These are phyloP conservation scores for Ceratobasidium sp. DNA, from an alignment of 1,284 basidiomycete species.

Conservation along the genomic window DNA sequence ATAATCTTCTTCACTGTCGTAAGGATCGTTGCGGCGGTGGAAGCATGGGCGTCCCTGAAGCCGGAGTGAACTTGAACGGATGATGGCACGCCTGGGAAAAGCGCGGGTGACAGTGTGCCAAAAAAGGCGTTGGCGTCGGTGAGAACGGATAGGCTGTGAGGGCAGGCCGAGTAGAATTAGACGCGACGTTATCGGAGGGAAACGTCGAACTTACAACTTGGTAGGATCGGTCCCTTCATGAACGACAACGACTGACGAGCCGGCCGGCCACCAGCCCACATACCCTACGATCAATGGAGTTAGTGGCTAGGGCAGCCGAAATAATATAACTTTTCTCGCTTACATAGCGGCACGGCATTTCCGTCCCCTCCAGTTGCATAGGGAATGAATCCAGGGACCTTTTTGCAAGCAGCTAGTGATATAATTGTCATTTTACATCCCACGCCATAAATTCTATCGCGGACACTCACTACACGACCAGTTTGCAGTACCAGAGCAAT, in stretches of 20 bases:
- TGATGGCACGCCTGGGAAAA: slow-evolving; percentile 72
- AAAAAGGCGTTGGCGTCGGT: slow-evolving; percentile 69
- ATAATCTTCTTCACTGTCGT: slow-evolving; percentile 65
- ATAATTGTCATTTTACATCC: background rate
- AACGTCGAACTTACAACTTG: slow-evolving; percentile 61
- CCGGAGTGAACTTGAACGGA: slow-evolving; percentile 70
- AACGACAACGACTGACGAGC: slow-evolving; percentile 57
- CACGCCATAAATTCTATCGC: background rate
- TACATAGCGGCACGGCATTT: slow-evolving; percentile 64
- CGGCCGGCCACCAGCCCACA: slow-evolving; percentile 58
- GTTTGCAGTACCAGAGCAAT: slow-evolving; percentile 64
- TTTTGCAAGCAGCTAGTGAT: slow-evolving; percentile 66
- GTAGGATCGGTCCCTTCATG: slow-evolving; percentile 58
- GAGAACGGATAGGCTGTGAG: slow-evolving; percentile 64
- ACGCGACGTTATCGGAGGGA: background rate
- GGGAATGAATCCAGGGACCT: slow-evolving; percentile 68
- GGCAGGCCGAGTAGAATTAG: background rate
- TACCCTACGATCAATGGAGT: slow-evolving; percentile 55
- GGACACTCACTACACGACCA: slow-evolving; percentile 73
- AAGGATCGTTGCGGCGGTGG: slow-evolving; percentile 68
- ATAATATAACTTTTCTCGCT: no score
- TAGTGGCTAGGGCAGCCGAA: no score
- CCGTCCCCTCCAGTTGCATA: slow-evolving; percentile 75
- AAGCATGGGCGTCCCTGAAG: slow-evolving; percentile 68
- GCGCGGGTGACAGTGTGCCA: slow-evolving; percentile 59